Evolutionary conservation across 1,139 yeast genomes (phyloP), one percentile per base, ranked within the genome.

Genomic region (Tardiomyces depauwii): DNA sequence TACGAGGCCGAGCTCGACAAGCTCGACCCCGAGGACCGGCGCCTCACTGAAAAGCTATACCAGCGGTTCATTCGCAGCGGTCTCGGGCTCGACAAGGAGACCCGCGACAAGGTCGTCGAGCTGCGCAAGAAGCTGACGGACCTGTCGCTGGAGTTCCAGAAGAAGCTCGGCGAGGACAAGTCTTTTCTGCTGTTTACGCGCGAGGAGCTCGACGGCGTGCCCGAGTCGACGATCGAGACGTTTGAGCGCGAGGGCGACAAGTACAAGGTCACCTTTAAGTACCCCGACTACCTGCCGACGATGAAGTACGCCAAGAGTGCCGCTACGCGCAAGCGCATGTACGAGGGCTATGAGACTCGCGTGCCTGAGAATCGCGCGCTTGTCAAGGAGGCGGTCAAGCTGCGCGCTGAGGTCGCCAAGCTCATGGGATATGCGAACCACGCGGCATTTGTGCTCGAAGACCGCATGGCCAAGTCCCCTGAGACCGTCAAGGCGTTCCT

Each of bases 271-370:
- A 81, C 93, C 2, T 85, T 76, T 68, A 83, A 85, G 61, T 82
- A 83, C 57, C 91, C 95, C 3, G 94, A 85, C 58, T 66, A 82
- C 45, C 67, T 80, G 53, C 94, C 94, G 0, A 80, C 81, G n/a
- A 65, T 83, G 62, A 81, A 82, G 60, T 76, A 78, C 60, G 89
- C 93, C 42, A 69, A 72, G 48, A 66, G 67, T 51, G 74, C 78
- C 40, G 74, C 73, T 14, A 82, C 93, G 2, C 74, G 95, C 63
- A 80, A 77, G 60, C 58, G 62, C 18, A 86, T 87, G 1, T 80
- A 71, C 55, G 57, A 75, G 42, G 88, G 82, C 13, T 81, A 80
- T 60, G 85, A 80, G 60, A 75, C 77, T 59, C 79, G 82, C 57
- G 77, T 74, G 45, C 54, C 55, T 38, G 72, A 80, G 16, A 86